phyloP scores from a whole-genome alignment of 2,329 filamentous ascomycete genomes.

The Aureobasidium sp. region DNA sequence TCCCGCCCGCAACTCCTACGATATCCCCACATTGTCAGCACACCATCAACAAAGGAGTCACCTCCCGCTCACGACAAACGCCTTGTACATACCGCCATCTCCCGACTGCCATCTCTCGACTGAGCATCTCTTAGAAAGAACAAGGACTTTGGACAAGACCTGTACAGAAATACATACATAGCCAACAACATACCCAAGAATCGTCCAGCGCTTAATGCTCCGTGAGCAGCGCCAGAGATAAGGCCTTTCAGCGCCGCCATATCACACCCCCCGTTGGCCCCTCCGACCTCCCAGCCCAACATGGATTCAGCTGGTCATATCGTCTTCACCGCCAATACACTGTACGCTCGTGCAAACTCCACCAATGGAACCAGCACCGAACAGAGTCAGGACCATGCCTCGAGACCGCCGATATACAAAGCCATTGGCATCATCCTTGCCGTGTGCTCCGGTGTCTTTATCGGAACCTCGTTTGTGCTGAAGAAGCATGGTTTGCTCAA shows the following conservation, averaged over 20 bases:
- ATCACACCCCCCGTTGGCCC: neutral
- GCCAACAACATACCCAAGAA: neutral
- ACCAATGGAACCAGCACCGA: conserved; percentile 21
- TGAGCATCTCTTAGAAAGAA: neutral
- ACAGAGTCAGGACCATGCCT: conserved; percentile 19
- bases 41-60: neutral
- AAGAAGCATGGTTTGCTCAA: conserved; percentile 89
- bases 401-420: conserved; percentile 62
- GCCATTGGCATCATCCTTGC: conserved; percentile 80
- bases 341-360: conserved; percentile 40
- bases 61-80: neutral
- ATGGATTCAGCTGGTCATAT: conserved; percentile 40
- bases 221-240: conserved; percentile 7
- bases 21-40: conserved; percentile 11
- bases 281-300: conserved; percentile 13
- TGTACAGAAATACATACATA: neutral
- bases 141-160: neutral
- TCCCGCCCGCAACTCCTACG: neutral
- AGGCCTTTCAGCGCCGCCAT: neutral
- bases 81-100: neutral
- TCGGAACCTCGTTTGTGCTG: conserved; percentile 88
- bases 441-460: conserved; percentile 81
- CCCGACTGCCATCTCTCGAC: neutral
- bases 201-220: conserved; percentile 8
- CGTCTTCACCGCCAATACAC: conserved; percentile 34